Conservation (phyloP, 2,329 filamentous ascomycete species). For the Paracoccidioides lutzii region DNA sequence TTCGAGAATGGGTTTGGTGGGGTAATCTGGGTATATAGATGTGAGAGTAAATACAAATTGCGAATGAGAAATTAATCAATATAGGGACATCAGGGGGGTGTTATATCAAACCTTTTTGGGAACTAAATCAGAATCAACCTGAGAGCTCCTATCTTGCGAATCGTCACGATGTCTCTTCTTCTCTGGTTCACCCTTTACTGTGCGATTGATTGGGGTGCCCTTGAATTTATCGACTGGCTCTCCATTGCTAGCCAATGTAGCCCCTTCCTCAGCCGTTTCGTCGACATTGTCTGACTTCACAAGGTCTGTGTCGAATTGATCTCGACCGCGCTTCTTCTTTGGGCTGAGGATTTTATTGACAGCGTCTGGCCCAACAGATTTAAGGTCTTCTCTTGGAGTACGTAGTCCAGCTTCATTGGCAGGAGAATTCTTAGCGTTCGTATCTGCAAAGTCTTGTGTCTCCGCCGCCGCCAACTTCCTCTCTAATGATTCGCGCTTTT, state of each 20-base stretch:
- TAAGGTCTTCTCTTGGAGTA: slow-evolving; percentile 8
- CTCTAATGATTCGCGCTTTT: background rate
- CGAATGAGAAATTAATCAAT: background rate
- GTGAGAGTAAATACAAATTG: background rate
- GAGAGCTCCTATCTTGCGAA: slow-evolving; percentile 25
- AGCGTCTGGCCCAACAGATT: slow-evolving; percentile 11
- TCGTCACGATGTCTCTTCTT: slow-evolving; percentile 33
- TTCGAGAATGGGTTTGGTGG: slow-evolving; percentile 32
- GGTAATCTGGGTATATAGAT: slow-evolving; percentile 14
- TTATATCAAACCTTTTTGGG: slow-evolving; percentile 15
- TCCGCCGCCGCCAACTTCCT: background rate
- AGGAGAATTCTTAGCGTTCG: background rate
- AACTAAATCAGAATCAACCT: slow-evolving; percentile 9
- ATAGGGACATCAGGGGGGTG: background rate
- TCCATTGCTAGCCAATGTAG: background rate
- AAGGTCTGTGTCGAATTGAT: slow-evolving; percentile 29
- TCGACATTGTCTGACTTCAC: slow-evolving; percentile 12
- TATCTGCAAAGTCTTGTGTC: background rate
- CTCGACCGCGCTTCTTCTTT: slow-evolving; percentile 33
- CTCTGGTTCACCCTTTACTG: slow-evolving; percentile 25
- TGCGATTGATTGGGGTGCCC: slow-evolving; percentile 2
- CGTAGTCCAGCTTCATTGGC: slow-evolving; percentile 5
- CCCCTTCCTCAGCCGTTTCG: slow-evolving; percentile 8
- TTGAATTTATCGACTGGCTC: slow-evolving; percentile 4
- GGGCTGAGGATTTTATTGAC: slow-evolving; percentile 20